Evolutionary conservation across 2,329 filamentous ascomycete species (phyloP).

Genomic region (Cercospora sp.): DNA sequence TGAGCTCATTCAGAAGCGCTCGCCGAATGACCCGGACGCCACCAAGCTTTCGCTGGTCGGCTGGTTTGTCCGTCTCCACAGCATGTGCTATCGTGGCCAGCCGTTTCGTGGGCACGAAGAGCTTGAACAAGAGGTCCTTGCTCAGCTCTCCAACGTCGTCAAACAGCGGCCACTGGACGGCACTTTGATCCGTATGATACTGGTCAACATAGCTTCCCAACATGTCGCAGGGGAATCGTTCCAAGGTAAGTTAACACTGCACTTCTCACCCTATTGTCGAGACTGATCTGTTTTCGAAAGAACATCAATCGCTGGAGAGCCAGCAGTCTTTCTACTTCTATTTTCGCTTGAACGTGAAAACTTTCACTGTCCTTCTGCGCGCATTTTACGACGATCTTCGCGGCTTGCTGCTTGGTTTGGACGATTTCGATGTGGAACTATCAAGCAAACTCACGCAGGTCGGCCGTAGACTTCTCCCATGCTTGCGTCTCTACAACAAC

Average conservation of each 20-base stretch:
- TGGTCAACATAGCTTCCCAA: conserved; percentile 85
- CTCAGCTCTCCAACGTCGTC: conserved; percentile 71
- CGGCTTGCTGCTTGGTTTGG: conserved; percentile 44
- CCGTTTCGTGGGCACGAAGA: conserved; percentile 75
- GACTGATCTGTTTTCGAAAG: conserved; percentile 2
- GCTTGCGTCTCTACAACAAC: conserved; percentile 66
- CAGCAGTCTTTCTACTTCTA: conserved; percentile 59
- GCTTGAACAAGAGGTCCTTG: conserved; percentile 81
- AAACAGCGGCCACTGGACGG: conserved; percentile 66
- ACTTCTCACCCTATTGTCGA: neutral
- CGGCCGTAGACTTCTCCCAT: conserved; percentile 59
- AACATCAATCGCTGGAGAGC: conserved; percentile 28
- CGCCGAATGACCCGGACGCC: conserved; percentile 50
- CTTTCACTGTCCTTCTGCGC: conserved; percentile 70
- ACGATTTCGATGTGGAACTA: conserved; percentile 50
- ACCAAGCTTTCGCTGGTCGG: conserved; percentile 66
- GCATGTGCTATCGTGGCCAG: conserved; percentile 76
- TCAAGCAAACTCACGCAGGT: conserved; percentile 26
- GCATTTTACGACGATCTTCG: conserved; percentile 70
- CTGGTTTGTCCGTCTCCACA: conserved; percentile 86
- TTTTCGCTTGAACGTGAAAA: conserved; percentile 75
- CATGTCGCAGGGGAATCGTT: conserved; percentile 66
- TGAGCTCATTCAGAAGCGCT: conserved; percentile 50
- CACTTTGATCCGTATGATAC: conserved; percentile 73
- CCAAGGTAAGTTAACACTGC: conserved; percentile 49